A percentile compares a stretch with the other conserved stretches of the same genome.
Conservation (phyloP, 768 basidiomycete genomes). For the Tubosaeta sp. region DNA sequence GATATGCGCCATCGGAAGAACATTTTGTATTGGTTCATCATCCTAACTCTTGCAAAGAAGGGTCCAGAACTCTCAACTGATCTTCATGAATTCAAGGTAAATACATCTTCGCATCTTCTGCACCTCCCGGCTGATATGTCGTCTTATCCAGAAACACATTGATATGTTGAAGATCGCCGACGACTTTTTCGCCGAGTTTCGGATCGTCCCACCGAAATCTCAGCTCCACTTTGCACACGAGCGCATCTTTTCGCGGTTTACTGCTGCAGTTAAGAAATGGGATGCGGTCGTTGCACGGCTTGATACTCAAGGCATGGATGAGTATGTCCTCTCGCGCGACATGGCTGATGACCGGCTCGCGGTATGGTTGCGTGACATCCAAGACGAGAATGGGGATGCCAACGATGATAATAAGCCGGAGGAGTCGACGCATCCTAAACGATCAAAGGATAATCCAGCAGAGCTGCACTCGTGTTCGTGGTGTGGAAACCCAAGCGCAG, state of each 20-base stretch:
- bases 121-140: background rate
- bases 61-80: background rate
- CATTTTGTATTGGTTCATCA: constrained; percentile 44
- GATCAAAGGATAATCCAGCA: constrained; percentile 32
- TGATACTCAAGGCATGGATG: constrained; percentile 25
- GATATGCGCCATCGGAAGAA: constrained; percentile 58
- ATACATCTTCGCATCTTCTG: background rate
- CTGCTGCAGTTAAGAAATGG: constrained; percentile 45
- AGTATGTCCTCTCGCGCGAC: constrained; percentile 28
- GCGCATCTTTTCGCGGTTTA: constrained; percentile 43
- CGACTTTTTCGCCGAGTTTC: constrained; percentile 44
- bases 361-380: constrained; percentile 48
- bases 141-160: constrained; percentile 18
- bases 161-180: constrained; percentile 46
- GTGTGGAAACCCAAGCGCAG: constrained; percentile 57
- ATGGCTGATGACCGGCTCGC: constrained; percentile 53
- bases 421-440: constrained; percentile 32
- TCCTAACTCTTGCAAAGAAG: background rate
- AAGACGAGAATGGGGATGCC: constrained; percentile 29
- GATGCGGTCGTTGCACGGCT: constrained; percentile 37
- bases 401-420: constrained; percentile 13
- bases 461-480: constrained; percentile 57
- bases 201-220: constrained; percentile 44
- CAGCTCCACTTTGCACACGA: constrained; percentile 49
- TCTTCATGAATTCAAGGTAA: constrained; percentile 50